Conservation (phyloP, 2,329 filamentous ascomycete genomes). For the Intubia oerlemansii region DNA sequence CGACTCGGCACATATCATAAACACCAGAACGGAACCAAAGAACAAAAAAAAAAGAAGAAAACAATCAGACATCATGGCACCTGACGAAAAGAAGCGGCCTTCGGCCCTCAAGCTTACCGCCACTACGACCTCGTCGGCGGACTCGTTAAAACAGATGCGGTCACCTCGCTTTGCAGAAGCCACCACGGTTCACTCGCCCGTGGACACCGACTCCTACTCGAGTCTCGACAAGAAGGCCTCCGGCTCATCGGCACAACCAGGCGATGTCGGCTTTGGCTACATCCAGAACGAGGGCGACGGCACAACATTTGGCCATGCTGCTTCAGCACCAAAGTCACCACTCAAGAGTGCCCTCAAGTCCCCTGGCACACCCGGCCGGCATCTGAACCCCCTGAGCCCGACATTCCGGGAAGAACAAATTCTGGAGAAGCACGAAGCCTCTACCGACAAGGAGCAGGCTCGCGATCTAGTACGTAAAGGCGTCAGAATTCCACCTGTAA, state of each 20-base stretch:
- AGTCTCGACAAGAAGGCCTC: conserved; percentile 34
- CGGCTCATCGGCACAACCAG: conserved; percentile 46
- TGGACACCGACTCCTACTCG: conserved; percentile 38
- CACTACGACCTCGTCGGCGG: conserved; percentile 26
- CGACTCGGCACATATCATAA: background rate
- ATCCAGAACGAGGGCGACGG: conserved; percentile 34
- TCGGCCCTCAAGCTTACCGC: conserved; percentile 31
- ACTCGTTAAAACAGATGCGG: conserved; percentile 43
- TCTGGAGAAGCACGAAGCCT: conserved; percentile 63
- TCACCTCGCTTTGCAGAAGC: conserved; percentile 66
- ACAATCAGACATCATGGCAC: conserved; percentile 9
- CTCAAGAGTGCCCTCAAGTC: conserved; percentile 81
- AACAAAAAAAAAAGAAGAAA: background rate
- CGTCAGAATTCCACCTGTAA: background rate
- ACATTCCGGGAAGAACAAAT: conserved; percentile 78
- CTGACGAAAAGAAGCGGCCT: conserved; percentile 34
- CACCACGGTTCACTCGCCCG: conserved; percentile 56
- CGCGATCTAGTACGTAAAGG: conserved; percentile 69
- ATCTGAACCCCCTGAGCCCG: conserved; percentile 66
- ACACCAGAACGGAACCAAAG: background rate
- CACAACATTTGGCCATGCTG: background rate
- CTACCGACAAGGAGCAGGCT: conserved; percentile 70
- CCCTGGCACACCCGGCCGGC: conserved; percentile 59
- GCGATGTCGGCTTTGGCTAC: conserved; percentile 85
- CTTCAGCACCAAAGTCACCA: conserved; percentile 41